Evolutionary conservation across 306 rosid species (phyloP).

Genomic region (Crotalaria pallida): DNA sequence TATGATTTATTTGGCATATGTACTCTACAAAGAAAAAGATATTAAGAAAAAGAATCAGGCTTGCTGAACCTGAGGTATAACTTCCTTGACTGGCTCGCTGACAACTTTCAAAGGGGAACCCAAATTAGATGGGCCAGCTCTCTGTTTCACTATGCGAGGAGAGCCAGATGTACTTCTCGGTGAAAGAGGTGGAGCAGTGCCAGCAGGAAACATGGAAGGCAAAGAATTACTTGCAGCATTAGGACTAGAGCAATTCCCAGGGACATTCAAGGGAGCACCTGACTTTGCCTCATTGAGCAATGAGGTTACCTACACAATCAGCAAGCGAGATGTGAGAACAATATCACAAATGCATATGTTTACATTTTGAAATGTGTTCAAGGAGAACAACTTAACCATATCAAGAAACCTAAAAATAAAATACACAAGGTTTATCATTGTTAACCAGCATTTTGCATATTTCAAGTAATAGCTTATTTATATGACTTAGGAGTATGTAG

Average conservation of each 20-base stretch:
- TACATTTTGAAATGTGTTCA: neutral
- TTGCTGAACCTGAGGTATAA: slow-evolving; percentile 80
- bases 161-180: slow-evolving; percentile 96
- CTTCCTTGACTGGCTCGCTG: slow-evolving; percentile 87
- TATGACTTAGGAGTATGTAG: neutral
- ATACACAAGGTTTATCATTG: neutral
- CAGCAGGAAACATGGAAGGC: slow-evolving; percentile 99
- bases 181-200: slow-evolving; percentile 97
- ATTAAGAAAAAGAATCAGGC: neutral
- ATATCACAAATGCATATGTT: neutral
- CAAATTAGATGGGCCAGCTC: slow-evolving; percentile 85
- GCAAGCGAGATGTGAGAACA: slow-evolving; percentile 10
- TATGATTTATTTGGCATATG: neutral
- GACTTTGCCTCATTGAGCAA: slow-evolving; percentile 86
- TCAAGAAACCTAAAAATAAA: neutral
- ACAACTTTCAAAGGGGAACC: slow-evolving; percentile 86
- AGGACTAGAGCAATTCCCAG: slow-evolving; percentile 95
- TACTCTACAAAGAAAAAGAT: neutral
- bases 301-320: slow-evolving; percentile 58
- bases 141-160: slow-evolving; percentile 86
- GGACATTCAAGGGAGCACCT: slow-evolving; percentile 80
- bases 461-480: slow-evolving; percentile 6
- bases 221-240: slow-evolving; percentile 70
- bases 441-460: slow-evolving; percentile 10
- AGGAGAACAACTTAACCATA: slow-evolving; percentile 3